Percentiles rank a stretch among this genome's conserved stretches.
These are phyloP conservation scores for Colletotrichum costaricense DNA, from an alignment of 2,329 filamentous ascomycete species.

Conservation along the genomic window DNA sequence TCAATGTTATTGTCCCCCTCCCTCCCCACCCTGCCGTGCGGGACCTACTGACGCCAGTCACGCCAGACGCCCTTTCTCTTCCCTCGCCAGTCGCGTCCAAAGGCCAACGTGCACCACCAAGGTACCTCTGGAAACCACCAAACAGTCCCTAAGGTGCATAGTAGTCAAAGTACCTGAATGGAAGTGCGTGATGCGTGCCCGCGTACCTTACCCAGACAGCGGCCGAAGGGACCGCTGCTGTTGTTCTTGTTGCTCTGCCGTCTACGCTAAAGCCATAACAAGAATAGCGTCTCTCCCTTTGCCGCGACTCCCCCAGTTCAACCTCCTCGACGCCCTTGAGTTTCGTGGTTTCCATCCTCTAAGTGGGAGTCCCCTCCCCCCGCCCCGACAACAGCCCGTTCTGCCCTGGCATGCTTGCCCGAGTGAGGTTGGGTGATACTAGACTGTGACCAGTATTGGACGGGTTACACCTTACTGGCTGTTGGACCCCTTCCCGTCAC, in stretches of 20 bases:
- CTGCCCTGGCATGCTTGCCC: background rate
- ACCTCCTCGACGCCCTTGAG: background rate
- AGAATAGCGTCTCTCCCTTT: conserved; percentile 15
- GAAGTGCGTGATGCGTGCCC: background rate
- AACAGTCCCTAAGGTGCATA: background rate
- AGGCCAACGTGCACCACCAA: background rate
- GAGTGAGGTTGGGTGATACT: background rate
- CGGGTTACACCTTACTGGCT: background rate
- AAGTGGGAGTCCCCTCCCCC: background rate
- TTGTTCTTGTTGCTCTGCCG: conserved; percentile 31
- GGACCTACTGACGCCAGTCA: background rate
- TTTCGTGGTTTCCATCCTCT: background rate
- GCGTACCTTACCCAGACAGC: background rate
- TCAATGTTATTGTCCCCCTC: conserved; percentile 4
- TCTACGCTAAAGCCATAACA: conserved; percentile 13
- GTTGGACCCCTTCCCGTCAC: background rate
- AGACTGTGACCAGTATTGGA: background rate
- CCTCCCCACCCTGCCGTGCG: background rate
- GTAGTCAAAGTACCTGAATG: no score
- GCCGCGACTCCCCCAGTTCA: conserved; percentile 23
- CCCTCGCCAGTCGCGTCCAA: conserved; percentile 9
- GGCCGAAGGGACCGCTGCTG: background rate
- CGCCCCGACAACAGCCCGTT: background rate
- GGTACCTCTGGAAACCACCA: background rate
- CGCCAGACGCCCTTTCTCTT: conserved; percentile 3